Base-by-base conservation (phyloP, 2,329 filamentous ascomycete genomes). In the Ustulina deusta region DNA sequence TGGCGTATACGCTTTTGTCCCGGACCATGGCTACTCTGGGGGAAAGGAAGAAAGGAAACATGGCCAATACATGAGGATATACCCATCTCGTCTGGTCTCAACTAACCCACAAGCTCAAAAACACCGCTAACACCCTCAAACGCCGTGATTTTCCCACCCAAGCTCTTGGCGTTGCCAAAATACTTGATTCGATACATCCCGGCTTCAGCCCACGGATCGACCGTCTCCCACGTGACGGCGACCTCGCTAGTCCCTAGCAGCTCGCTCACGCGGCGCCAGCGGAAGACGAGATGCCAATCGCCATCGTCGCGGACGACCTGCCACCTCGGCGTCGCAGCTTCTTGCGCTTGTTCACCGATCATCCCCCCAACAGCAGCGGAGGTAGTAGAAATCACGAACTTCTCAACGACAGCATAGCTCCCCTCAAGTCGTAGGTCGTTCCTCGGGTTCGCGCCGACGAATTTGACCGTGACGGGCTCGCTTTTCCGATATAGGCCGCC, bases 391-490 rank as follows among this genome's bases (percentile, higher is more conserved):
- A 73, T 68, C 17, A 85, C 78, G 25, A 87, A 82, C 73, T 83
- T 84, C 82, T 97, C 93, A 0, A 97, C 87, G 0, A 91, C 87
- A 0, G 91, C 91, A 76, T 90, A 97, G 0, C 91, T 97, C 13
- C 85, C 85, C 76, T 93, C 94, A 1, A 93, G 87, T 2, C 89
- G 87, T 49, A 97, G 85, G 69, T 97, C 91, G 78, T 97, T 97
- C 57, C 94, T 86, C 9, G 94, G 94, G 75, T 97, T 97, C 3
- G 94, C 94, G 20, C 92, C 94, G 0, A 94, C 86, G 77, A 97
- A 97, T 0, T 83, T 89, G 0, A 87, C 92, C 4, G 81, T 86
- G 32, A 93, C 86, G 0, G 82, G 83, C 9, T 86, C 84, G 2
- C 93, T 92, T 1, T 82, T 80, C 0, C 77, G 59, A 72, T 91